These are phyloP conservation scores for Diversispora eburnea DNA, from an alignment of 192 early-diverging fungal genomes.

Conservation along the genomic window DNA sequence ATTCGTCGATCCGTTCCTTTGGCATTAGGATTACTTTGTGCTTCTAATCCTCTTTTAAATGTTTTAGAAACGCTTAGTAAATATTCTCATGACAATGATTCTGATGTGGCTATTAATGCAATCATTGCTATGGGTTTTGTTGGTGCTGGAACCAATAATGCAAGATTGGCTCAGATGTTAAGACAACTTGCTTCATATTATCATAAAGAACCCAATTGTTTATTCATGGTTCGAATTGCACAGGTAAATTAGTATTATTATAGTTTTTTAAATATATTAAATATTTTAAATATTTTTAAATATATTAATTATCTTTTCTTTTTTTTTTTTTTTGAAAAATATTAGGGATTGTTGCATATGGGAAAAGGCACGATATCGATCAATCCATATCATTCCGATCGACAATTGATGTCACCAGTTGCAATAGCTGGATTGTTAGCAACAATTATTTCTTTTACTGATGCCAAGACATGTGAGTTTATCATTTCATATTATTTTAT, in stretches of 20 bases:
- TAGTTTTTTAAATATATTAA: background rate
- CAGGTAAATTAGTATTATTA: slow-evolving; percentile 50
- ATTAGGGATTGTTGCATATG: slow-evolving; percentile 83
- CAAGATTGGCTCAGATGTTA: slow-evolving; percentile 95
- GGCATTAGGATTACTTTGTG: slow-evolving; percentile 90
- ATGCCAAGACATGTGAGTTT: slow-evolving; percentile 76
- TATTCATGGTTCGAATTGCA: slow-evolving; percentile 83
- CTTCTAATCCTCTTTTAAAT: slow-evolving; percentile 89
- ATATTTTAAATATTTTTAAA: background rate
- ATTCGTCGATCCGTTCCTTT: slow-evolving; percentile 93
- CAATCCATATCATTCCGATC: slow-evolving; percentile 93
- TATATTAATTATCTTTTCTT: background rate
- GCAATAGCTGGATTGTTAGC: slow-evolving; percentile 84
- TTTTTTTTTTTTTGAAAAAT: no score
- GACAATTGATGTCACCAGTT: slow-evolving; percentile 86
- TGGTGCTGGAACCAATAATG: slow-evolving; percentile 99
- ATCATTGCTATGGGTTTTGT: slow-evolving; percentile 99
- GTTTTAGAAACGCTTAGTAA: slow-evolving; percentile 96
- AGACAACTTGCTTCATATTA: slow-evolving; percentile 96
- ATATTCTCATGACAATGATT: slow-evolving; percentile 98
- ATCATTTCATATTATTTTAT: background rate
- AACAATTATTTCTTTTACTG: slow-evolving; percentile 87
- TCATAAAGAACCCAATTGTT: slow-evolving; percentile 85
- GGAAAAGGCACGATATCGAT: slow-evolving; percentile 98
- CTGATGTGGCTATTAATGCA: slow-evolving; percentile 89